A percentile compares a stretch with the other conserved stretches of the same genome.
These are phyloP conservation scores for Hypoxylon sp. DNA, from an alignment of 2,329 filamentous ascomycete species.

Conservation along the genomic window DNA sequence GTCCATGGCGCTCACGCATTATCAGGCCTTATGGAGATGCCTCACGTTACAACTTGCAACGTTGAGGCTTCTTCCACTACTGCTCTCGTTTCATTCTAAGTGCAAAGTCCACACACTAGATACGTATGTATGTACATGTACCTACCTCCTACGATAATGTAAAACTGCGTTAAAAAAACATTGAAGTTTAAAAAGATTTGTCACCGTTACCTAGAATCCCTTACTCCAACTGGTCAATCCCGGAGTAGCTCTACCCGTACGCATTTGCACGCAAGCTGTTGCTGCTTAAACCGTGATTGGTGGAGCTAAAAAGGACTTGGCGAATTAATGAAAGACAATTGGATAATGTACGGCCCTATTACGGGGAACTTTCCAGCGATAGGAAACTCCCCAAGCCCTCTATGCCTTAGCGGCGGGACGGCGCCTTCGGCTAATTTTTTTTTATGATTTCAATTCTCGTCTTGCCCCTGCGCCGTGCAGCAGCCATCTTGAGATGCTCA, in stretches of 20 bases:
- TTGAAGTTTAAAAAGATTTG: no score
- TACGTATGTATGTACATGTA: no score
- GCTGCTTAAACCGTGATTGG: conserved; percentile 21
- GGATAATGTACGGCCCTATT: conserved; percentile 26
- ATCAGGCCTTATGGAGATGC: no score
- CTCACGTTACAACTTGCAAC: conserved; percentile 19
- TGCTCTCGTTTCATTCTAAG: no score
- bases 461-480: conserved; percentile 28
- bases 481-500: conserved; percentile 16
- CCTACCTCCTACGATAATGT: no score
- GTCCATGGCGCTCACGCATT: no score
- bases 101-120: no score
- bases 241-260: conserved; percentile 13
- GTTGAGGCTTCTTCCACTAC: conserved; percentile 7
- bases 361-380: conserved; percentile 20
- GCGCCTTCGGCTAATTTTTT: conserved; percentile 23
- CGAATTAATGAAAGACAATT: conserved; percentile 21
- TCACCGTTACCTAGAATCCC: background rate
- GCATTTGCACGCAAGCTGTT: no score
- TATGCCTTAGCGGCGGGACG: conserved; percentile 23
- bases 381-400: conserved; percentile 1
- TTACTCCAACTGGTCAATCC: conserved; percentile 8
- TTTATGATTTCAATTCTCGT: conserved; percentile 18
- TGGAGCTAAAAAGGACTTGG: conserved; percentile 17
- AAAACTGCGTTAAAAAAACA: no score